Percentiles rank a stretch among this genome's conserved stretches.
phyloP scores from a whole-genome alignment of 2,329 filamentous ascomycete genomes.

The Penicillium nordicum region DNA sequence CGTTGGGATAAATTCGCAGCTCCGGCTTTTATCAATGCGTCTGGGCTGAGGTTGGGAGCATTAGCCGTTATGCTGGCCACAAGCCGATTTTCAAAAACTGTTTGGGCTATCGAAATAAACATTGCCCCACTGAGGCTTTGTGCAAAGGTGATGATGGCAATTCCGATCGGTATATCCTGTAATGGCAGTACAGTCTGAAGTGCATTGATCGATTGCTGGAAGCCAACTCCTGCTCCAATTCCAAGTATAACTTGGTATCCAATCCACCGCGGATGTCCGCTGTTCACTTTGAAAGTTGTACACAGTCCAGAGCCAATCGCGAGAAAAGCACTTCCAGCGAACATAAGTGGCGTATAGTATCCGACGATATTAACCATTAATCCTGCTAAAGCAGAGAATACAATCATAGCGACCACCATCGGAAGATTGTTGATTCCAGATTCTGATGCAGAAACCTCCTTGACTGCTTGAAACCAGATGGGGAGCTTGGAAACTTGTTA shows the following conservation, averaged over 20 bases:
- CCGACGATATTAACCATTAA: constrained; percentile 31
- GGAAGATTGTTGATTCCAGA: constrained; percentile 41
- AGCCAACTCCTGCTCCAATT: constrained; percentile 35
- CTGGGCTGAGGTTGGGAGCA: constrained; percentile 27
- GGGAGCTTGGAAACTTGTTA: constrained; percentile 34
- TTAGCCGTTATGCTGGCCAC: constrained; percentile 22
- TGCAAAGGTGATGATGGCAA: constrained; percentile 36
- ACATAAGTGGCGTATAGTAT: constrained; percentile 43
- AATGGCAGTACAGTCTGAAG: constrained; percentile 34
- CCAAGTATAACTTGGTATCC: constrained; percentile 39
- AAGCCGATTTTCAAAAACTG: constrained; percentile 37
- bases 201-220: constrained; percentile 37
- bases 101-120: constrained; percentile 39
- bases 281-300: constrained; percentile 33
- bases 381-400: constrained; percentile 33
- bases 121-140: constrained; percentile 39
- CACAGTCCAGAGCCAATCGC: constrained; percentile 36
- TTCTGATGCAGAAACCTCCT: constrained; percentile 31
- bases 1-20: constrained; percentile 35
- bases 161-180: constrained; percentile 36
- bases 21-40: constrained; percentile 31
- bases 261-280: constrained; percentile 32
- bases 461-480: constrained; percentile 43
- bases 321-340: constrained; percentile 28
- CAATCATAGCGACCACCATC: constrained; percentile 32